Evolutionary conservation across 305 asterid species (phyloP), one percentile per base, ranked within the genome.

Genomic region (Salvia sclarea): DNA sequence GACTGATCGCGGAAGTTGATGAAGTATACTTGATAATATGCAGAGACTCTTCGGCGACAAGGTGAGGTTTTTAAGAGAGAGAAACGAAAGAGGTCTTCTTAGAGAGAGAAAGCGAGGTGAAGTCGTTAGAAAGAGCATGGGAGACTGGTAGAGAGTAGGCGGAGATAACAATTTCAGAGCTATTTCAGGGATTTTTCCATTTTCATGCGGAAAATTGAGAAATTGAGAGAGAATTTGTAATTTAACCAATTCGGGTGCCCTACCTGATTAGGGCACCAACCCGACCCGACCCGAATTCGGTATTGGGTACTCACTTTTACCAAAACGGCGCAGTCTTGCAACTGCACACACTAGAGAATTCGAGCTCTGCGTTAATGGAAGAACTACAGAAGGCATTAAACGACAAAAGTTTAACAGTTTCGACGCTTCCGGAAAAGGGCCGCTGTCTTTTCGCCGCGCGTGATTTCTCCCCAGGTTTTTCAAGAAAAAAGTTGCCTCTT

Each of bases 381-480:
- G 93, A 84, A 47, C 74, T 90, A 55, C 78, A 79, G 64, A 74
- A 76, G 69, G 75, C 75, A 20, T 20, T 91, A 66, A 69, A 25
- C n/a, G 76, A 75, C 16, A 74, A 67, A 54, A 69, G 86, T 43
- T 63, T 90, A 63, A 56, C 71, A 4, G 67, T 82, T 24, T 82
- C 88, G 47, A 78, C 62, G 40, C 70, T 82, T 48, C 95, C 89
- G 8, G 85, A 79, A 49, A 88, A 91, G 84, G 98, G 98, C 37
- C 96, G 97, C 69, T 81, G 91, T 74, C 88, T 91, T 73, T 79
- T 87, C 75, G 79, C 91, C 63, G 72, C 83, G 44, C 80, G 95
- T 13, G 85, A 87, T 64, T 93, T 93, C 61, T 79, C 77, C 67
- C 91, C 96, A 84, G 98, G 98, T 93, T 64, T 75, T 28, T 21